Conservation (phyloP, 495 filamentous ascomycete genomes). For the Lophiostoma macrostomum region DNA sequence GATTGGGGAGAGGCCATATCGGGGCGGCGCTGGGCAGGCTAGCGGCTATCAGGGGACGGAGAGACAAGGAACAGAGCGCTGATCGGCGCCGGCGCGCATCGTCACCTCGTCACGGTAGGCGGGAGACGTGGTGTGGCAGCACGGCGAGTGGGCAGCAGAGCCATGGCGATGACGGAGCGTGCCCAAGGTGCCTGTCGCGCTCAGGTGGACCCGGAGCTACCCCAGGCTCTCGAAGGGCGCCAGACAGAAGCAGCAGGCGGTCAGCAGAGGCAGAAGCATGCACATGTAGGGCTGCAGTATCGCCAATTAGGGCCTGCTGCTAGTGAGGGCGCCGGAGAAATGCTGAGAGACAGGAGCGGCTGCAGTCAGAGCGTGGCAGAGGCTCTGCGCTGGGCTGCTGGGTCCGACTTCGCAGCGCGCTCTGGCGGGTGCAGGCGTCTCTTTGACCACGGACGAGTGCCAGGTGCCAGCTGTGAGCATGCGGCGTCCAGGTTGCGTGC, state of each 20-base stretch:
- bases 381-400: no score
- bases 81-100: not conserved
- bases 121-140: not conserved
- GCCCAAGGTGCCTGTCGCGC: no score
- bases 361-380: no score
- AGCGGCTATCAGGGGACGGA: not conserved
- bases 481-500: no score
- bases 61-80: not conserved
- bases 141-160: not conserved
- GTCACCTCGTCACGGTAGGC: not conserved
- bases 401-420: no score
- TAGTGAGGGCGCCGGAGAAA: no score
- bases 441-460: not conserved
- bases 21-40: not conserved
- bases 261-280: not conserved
- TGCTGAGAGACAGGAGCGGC: not conserved
- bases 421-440: no score
- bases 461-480: no score
- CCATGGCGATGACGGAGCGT: constrained; percentile 3
- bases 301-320: not conserved
- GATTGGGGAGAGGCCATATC: constrained; percentile 31
- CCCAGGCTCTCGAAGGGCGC: not conserved
- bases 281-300: not conserved
- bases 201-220: not conserved
- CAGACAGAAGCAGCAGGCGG: not conserved